These are phyloP conservation scores for Dryas octopetala DNA, from an alignment of 306 rosid genomes.

Conservation along the genomic window DNA sequence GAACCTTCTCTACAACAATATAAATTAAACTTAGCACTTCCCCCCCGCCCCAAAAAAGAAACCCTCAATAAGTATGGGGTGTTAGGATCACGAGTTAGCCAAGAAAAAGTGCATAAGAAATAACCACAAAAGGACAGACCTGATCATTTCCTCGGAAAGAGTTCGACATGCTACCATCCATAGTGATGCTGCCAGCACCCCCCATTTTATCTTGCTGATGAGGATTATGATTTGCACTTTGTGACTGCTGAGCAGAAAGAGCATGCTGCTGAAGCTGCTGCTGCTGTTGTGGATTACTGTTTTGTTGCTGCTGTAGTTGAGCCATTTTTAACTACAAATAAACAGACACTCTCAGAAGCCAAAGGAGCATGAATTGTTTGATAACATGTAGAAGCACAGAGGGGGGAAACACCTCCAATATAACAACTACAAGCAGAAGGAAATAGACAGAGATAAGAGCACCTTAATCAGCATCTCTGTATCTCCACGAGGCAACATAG, in stretches of 20 bases:
- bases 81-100: background rate
- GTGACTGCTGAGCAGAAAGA: slow-evolving; percentile 87
- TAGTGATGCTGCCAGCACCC: slow-evolving; percentile 70
- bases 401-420: background rate
- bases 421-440: slow-evolving; percentile 16
- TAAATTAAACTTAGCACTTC: background rate
- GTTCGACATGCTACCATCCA: slow-evolving; percentile 91
- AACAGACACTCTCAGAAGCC: slow-evolving; percentile 29
- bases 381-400: background rate
- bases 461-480: slow-evolving; percentile 85
- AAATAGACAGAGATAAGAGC: slow-evolving; percentile 12
- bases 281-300: slow-evolving; percentile 56
- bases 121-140: slow-evolving; percentile 56
- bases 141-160: slow-evolving; percentile 97
- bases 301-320: slow-evolving; percentile 75
- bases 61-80: too few relatives aligned
- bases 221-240: slow-evolving; percentile 66
- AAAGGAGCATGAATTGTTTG: slow-evolving; percentile 17
- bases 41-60: background rate
- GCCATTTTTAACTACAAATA: slow-evolving; percentile 76
- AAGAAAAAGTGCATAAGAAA: background rate
- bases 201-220: slow-evolving; percentile 93
- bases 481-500: slow-evolving; percentile 79
- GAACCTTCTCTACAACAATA: slow-evolving; percentile 25
- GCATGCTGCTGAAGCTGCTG: slow-evolving; percentile 77